These are phyloP conservation scores for Stephania cephalantha DNA, from an alignment of 164 flowering plant genomes.

Conservation along the genomic window DNA sequence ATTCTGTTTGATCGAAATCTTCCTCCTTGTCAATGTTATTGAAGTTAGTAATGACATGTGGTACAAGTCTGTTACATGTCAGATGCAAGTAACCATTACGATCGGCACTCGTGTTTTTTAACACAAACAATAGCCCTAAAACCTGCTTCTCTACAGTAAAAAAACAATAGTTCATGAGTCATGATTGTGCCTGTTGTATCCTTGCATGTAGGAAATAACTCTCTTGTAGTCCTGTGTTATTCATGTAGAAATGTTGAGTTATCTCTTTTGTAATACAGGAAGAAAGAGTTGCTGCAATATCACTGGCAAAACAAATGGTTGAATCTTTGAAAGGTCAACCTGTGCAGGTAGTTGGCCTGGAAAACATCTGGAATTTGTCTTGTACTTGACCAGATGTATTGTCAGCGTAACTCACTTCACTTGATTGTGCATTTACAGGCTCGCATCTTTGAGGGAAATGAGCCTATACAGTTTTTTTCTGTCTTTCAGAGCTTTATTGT, in stretches of 20 bases:
- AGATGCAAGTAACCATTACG: not conserved
- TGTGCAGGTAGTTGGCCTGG: constrained; percentile 51
- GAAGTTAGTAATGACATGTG: not conserved
- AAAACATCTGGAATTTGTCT: not conserved
- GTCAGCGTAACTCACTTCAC: not conserved
- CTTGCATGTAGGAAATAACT: not conserved
- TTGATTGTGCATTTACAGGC: constrained; percentile 42
- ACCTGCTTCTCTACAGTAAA: not conserved
- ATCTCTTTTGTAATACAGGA: constrained; percentile 38
- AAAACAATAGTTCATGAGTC: not conserved
- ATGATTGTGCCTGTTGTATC: not conserved
- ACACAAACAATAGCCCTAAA: not conserved
- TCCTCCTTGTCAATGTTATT: not conserved
- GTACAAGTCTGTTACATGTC: not conserved
- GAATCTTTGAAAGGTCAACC: constrained; percentile 73
- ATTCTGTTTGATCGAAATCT: not conserved
- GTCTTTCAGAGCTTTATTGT: constrained; percentile 88
- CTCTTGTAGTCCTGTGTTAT: not conserved
- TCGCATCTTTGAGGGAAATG: constrained; percentile 81
- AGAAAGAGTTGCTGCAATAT: constrained; percentile 66
- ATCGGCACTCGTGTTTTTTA: not conserved
- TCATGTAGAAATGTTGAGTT: not conserved
- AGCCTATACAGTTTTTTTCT: constrained; percentile 79
- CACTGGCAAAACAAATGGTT: constrained; percentile 81
- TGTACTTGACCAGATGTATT: constrained; percentile 6